Evolutionary conservation across 768 basidiomycete genomes (phyloP), one percentile per base, ranked within the genome.

Genomic region (Lactifluus hygrophoroides): DNA sequence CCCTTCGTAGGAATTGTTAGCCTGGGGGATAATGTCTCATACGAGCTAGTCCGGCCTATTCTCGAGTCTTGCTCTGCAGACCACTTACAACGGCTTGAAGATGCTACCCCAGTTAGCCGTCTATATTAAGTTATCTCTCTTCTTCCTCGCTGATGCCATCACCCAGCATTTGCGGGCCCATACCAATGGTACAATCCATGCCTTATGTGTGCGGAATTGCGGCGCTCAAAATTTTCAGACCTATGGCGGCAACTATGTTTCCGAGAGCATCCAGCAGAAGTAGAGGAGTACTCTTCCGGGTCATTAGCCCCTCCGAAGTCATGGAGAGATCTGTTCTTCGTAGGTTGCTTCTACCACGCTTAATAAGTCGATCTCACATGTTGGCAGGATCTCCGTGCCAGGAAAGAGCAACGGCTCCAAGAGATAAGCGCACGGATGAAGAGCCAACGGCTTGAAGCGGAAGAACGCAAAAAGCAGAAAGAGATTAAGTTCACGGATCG

Each of bases 401-500:
- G 76, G 44, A 87, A 90, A 69, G 77, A 82, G 13, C 73, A 76
- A 66, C 79, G 85, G 43, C 70, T 90, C 27, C 84, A 88, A 68
- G 80, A 82, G 67, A 74, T 80, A 11, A 79, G 80, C 30, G 75
- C 74, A 43, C 83, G 77, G 63, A 75, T 91, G 62, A 82, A 86
- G 61, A 79, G 71, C 46, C 81, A 85, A 65, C 82, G 87, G 19
- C 76, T 80, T 66, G 83, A 85, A 68, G 85, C 79, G 11, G 86
- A 84, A 37, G 83, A 85, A 67, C 83, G 83, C 62, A 90, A 86
- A 75, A 88, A 78, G 69, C 86, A 86, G 70, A 78, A 82, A 58
- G 83, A 86, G 70, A 80, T 92, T 58, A 90, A 88, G 69, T 65
- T 84, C 52, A 90, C 86, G 17, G 86, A 88, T 69, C 79, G 74